Evolutionary conservation across 2,329 filamentous ascomycete species (phyloP), one percentile per base, ranked within the genome.

Genomic region (Aspergillus nomiae): DNA sequence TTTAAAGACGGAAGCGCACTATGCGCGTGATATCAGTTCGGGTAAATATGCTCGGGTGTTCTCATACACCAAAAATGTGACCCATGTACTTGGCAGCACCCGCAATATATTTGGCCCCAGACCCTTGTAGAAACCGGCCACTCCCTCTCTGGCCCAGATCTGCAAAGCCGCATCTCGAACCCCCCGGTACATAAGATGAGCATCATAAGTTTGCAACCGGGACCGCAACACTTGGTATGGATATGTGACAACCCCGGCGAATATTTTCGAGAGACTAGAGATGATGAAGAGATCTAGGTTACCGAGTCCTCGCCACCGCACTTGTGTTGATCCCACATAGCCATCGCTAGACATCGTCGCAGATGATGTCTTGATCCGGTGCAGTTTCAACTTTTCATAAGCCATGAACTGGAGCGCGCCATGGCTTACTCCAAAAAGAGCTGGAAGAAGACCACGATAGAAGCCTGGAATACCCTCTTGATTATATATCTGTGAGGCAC

Each of bases 11-110:
- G 16, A 36, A 55, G 51, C 32, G 51, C 51, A 16, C 12, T 55
- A 55, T 5, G 32, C 34, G 51, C 46, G 12, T 19, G 60, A 62
- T 30, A 62, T 34, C 21, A 83, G 79, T 82, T 53, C 72, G 72
- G 28, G 86, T 82, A 96, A 76, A 74, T 92, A 89, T 68, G 86
- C 88, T 79, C 90, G 93, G 63, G 90, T 89, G 77, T 98, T 98
- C 82, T 99, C 95, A 79, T 98, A 98, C 28, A 98, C 94, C 71
- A 99, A 79, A 75, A 99, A 98, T 1, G 94, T 98, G 59, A 97
- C 92, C 87, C 95, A 96, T 4, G 95, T 98, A 36, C 93, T 94
- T 4, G 95, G 95, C 77, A 99, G 83, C 32, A 98, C 95, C 65
- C 95, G 87, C 58, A 97, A 83, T n/a, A 97, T 85, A 68, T 94